These are phyloP conservation scores for Secale cereale DNA, from an alignment of 176 grass and related monocot genomes.

Conservation along the genomic window DNA sequence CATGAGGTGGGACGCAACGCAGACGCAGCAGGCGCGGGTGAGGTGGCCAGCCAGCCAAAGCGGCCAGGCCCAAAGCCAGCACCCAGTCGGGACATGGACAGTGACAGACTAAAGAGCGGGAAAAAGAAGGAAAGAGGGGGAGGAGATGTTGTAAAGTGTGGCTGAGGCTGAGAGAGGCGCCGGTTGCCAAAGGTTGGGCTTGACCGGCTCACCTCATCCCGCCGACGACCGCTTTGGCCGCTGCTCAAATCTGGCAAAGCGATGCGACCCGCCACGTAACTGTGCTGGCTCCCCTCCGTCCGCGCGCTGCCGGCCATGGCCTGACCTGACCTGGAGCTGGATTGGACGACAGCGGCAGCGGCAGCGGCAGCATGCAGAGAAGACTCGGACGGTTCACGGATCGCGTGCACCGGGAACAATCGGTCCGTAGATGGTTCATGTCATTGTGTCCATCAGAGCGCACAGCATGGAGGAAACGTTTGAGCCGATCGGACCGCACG, in stretches of 20 bases:
- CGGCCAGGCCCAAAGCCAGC: constrained; percentile 14
- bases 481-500: not conserved
- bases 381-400: not conserved
- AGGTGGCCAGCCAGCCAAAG: constrained; percentile 9
- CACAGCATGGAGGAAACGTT: not conserved
- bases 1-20: constrained; percentile 16
- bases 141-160: constrained; percentile 17
- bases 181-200: constrained; percentile 42
- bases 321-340: too few species aligned
- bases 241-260: constrained; percentile 21
- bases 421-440: not conserved
- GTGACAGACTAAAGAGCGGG: not conserved
- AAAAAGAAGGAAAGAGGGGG: not conserved
- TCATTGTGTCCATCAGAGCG: not conserved
- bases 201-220: constrained; percentile 40
- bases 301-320: not conserved
- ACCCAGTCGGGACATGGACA: constrained; percentile 15
- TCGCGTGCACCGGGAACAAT: not conserved
- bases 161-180: not conserved
- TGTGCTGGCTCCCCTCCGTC: not conserved
- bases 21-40: not conserved
- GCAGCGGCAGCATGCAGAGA: not conserved
- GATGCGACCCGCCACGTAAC: not conserved
- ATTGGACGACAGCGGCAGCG: not conserved
- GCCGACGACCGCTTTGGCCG: not conserved